phyloP scores from a whole-genome alignment of 495 filamentous ascomycete genomes.

The Lophiostoma macrostomum region DNA sequence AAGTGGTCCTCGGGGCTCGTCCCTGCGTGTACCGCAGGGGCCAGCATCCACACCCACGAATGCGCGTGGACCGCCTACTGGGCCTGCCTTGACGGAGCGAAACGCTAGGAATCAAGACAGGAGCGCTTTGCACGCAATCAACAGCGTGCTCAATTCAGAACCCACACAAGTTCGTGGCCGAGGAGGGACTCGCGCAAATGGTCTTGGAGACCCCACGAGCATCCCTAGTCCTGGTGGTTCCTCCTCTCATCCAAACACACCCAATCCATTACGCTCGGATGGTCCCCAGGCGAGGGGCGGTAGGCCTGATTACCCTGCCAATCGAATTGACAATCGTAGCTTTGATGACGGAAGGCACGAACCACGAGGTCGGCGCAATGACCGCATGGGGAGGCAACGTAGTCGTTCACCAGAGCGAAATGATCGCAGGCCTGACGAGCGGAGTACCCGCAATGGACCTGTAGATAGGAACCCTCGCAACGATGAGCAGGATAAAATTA shows the following conservation, averaged over 20 bases:
- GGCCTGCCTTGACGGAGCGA: conserved; percentile 22
- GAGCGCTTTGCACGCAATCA: conserved; percentile 2
- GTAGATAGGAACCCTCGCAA: too few species aligned
- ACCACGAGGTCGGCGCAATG: conserved; percentile 18
- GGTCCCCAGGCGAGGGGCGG: neutral
- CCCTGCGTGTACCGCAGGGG: conserved; percentile 18
- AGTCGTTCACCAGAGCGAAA: conserved; percentile 23
- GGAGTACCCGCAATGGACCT: neutral
- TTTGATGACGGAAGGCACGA: conserved; percentile 26
- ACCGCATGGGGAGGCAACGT: conserved; percentile 21
- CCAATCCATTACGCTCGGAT: neutral
- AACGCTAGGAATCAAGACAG: conserved; percentile 4
- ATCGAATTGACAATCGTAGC: conserved; percentile 3
- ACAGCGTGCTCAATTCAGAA: conserved; percentile 11
- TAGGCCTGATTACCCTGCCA: conserved; percentile 2
- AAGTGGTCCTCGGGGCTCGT: conserved; percentile 26
- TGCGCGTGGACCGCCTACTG: conserved; percentile 26
- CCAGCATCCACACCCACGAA: conserved; percentile 15
- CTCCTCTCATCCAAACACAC: conserved; percentile 9
- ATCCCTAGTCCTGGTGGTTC: neutral
- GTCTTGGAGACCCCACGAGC: conserved; percentile 3
- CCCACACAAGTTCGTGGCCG: conserved; percentile 13
- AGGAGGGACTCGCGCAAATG: conserved; percentile 7
- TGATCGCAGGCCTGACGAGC: conserved; percentile 16
- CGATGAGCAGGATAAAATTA: neutral